Evolutionary conservation across 805 yeast genomes (phyloP).

Genomic region (Tetrapisispora taiwanensis): DNA sequence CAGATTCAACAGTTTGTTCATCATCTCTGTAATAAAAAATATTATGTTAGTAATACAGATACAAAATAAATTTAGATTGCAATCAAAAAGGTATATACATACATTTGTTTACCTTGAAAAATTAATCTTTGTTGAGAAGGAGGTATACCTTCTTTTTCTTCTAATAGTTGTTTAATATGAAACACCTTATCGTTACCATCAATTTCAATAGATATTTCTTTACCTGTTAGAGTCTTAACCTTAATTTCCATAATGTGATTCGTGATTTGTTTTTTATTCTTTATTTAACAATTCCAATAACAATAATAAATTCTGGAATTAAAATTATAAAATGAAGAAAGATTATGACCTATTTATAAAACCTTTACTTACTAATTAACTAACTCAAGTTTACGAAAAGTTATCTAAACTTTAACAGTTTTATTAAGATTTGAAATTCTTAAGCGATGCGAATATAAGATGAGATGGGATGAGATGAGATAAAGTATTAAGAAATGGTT

Average conservation of each 20-base stretch:
- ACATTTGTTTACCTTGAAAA: slow-evolving; percentile 84
- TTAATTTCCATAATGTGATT: slow-evolving; percentile 14
- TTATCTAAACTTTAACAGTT: too few relatives aligned
- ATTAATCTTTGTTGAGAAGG: slow-evolving; percentile 91
- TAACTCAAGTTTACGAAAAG: too few relatives aligned
- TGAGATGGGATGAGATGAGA: not conserved
- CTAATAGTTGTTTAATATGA: slow-evolving; percentile 80
- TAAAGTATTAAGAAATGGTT: not conserved
- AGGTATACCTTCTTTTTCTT: slow-evolving; percentile 94
- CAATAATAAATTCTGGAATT: too few relatives aligned
- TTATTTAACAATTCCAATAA: too few relatives aligned
- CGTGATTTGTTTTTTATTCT: not conserved
- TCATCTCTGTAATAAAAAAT: slow-evolving; percentile 42
- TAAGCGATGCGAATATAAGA: too few relatives aligned
- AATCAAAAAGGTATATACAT: slow-evolving; percentile 26
- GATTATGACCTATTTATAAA: too few relatives aligned
- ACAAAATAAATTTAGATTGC: too few relatives aligned
- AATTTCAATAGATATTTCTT: slow-evolving; percentile 30
- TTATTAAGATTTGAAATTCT: too few relatives aligned
- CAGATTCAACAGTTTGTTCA: slow-evolving; percentile 57
- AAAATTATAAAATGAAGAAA: too few relatives aligned
- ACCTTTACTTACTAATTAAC: too few relatives aligned
- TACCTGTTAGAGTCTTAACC: slow-evolving; percentile 26
- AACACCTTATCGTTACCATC: slow-evolving; percentile 36
- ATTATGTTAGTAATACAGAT: slow-evolving; percentile 4